Base-by-base conservation (phyloP, 164 flowering plant genomes). In the Hamamelis virginiana region DNA sequence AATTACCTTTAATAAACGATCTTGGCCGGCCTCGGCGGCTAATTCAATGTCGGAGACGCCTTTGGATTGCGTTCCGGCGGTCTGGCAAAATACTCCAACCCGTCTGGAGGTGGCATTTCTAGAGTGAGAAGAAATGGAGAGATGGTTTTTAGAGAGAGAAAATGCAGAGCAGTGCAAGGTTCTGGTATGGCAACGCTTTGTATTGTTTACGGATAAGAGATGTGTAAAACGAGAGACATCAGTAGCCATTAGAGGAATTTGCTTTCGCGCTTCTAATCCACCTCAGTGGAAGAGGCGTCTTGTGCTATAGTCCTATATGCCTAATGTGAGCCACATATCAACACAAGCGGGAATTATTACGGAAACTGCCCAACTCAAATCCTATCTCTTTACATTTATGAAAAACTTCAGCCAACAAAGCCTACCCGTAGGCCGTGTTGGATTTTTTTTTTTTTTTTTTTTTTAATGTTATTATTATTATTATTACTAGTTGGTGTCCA, bases 1-100 rank as follows among this genome's bases (percentile, higher is more conserved):
- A 22, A 58, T 14, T 28, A 75, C 87, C 80, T 81, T 84, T 47
- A 65, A 59, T 15, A 84, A 80, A 25, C 87, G 87, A 71, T 77
- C 80, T 62, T 74, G 80, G 47, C 87, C 87, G 11, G 64, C 74
- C 16, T 26, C 15, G 26, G 53, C 52, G 12, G 67, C 71, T 14
- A 47, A 14, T 8, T 73, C 74, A 15, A 26, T 13, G 58, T 48
- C 67, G 55, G 62, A 21, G 64, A 25, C 52, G 47, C 67, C 74
- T 62, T 63, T 66, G 27, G 80, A 48, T 26, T 74, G 75, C 46
- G 74, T 73, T 21, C 75, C 77, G 11, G 81, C 66, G 22, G 75
- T 58, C 73, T 71, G 82, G 60, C 80, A 75, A 50, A 22, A 13
- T 55, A 80, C 62, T 41, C 63, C 55, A 15, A 44, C 52, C 23